A percentile compares a stretch with the other conserved stretches of the same genome.
These are phyloP conservation scores for Ustilago sp. DNA, from an alignment of 1,284 basidiomycete genomes.

Conservation along the genomic window DNA sequence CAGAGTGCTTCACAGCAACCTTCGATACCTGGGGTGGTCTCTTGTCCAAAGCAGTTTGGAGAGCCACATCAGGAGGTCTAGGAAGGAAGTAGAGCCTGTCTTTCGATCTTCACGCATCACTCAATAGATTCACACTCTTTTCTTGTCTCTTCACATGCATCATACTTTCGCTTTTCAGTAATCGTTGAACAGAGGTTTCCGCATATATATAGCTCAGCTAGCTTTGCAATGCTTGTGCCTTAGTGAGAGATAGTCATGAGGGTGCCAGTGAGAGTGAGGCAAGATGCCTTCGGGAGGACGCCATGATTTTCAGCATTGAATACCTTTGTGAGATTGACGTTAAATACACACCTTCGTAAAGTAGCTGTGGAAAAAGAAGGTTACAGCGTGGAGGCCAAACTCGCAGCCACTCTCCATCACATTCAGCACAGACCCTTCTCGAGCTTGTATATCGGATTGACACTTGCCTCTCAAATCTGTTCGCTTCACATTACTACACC, in stretches of 20 bases:
- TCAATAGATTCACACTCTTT: conserved; percentile 2
- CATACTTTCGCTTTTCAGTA: conserved; percentile 2
- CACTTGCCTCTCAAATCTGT: not conserved
- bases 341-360: no score
- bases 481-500: not conserved
- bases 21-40: conserved; percentile 60
- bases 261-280: not conserved
- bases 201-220: not conserved
- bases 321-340: conserved; percentile 6
- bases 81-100: conserved; percentile 32
- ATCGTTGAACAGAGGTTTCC: conserved; percentile 6
- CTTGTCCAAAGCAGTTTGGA: conserved; percentile 59
- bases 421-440: conserved; percentile 19
- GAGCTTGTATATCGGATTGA: not conserved
- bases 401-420: not conserved
- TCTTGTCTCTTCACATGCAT: conserved; percentile 2
- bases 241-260: not conserved
- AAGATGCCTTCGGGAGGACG: not conserved
- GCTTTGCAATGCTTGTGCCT: not conserved
- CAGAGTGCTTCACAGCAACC: conserved; percentile 58
- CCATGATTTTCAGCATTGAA: not conserved
- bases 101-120: not conserved
- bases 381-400: conserved; percentile 21
- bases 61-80: conserved; percentile 53
- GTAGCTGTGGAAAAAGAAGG: not conserved